Percentiles rank a stretch among this genome's conserved stretches.
Conservation (phyloP, 345 rosid species). For the Melastoma malabathricum region DNA sequence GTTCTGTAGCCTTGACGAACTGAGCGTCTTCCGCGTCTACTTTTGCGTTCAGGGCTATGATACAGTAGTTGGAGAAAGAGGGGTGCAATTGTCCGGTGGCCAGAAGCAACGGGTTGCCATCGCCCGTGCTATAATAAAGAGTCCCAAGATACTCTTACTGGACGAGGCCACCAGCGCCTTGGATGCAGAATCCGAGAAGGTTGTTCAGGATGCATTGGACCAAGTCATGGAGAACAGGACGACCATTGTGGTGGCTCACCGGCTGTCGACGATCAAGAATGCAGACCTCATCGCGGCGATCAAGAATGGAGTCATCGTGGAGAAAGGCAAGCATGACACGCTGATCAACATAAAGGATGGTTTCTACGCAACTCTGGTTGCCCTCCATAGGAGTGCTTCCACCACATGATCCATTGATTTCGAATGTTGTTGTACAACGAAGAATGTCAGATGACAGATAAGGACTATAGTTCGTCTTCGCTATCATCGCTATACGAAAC, state of each 20-base stretch:
- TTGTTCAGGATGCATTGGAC: conserved; percentile 45
- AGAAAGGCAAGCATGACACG: conserved; percentile 36
- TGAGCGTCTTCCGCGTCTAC: not conserved
- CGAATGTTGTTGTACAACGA: not conserved
- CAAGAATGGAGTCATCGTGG: conserved; percentile 39
- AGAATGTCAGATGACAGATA: not conserved
- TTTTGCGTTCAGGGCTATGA: conserved; percentile 37
- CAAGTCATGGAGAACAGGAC: conserved; percentile 34
- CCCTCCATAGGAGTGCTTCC: conserved; percentile 22
- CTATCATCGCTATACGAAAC: conserved; percentile 90
- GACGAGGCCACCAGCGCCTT: conserved; percentile 59
- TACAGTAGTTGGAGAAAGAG: conserved; percentile 41
- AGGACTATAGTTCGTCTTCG: conserved; percentile 38
- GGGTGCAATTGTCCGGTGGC: conserved; percentile 39
- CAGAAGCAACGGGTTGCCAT: conserved; percentile 55
- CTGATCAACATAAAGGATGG: conserved; percentile 31
- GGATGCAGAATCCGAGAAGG: conserved; percentile 42
- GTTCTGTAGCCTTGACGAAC: not conserved
- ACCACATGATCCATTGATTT: conserved; percentile 10
- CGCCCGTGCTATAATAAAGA: conserved; percentile 37
- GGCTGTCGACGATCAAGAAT: conserved; percentile 41
- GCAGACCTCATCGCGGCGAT: conserved; percentile 49
- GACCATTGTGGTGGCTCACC: conserved; percentile 38
- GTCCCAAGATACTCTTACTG: conserved; percentile 32
- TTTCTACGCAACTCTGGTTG: conserved; percentile 27